Conservation (phyloP, 192 early-diverging fungal genomes). For the Phycomyces nitens region DNA sequence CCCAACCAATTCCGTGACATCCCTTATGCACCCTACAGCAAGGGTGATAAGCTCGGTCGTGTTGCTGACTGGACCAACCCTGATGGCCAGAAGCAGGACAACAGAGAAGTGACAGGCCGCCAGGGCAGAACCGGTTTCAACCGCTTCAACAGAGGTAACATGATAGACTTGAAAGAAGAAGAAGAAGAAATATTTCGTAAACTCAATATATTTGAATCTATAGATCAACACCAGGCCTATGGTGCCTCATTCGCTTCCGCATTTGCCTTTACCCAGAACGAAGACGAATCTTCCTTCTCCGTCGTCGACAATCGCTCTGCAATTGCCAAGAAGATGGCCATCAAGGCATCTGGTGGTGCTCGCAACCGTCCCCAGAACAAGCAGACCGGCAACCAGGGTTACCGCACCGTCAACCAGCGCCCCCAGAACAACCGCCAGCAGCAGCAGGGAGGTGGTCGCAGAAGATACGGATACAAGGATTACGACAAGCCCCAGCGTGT, state of each 20-base stretch:
- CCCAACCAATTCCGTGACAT: constrained; percentile 70
- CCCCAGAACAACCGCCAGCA: constrained; percentile 27
- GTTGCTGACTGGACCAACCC: constrained; percentile 91
- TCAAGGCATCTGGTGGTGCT: constrained; percentile 40
- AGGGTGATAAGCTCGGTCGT: constrained; percentile 91
- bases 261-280: constrained; percentile 85
- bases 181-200: neutral
- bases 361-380: constrained; percentile 44
- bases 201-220: too few relatives aligned
- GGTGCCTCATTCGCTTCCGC: constrained; percentile 78
- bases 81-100: constrained; percentile 49
- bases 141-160: constrained; percentile 35
- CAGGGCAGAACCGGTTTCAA: constrained; percentile 41
- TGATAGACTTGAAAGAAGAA: constrained; percentile 6
- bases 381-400: constrained; percentile 33
- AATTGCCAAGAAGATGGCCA: constrained; percentile 60
- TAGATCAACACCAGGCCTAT: constrained; percentile 73
- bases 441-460: constrained; percentile 18
- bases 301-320: constrained; percentile 79
- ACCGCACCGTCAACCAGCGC: constrained; percentile 41
- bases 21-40: constrained; percentile 93
- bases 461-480: constrained; percentile 43
- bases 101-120: constrained; percentile 54
- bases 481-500: constrained; percentile 67
- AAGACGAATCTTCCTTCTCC: constrained; percentile 95